These are phyloP conservation scores for Lanmaoa pseudosensibilis DNA, from an alignment of 768 basidiomycete genomes.

Conservation along the genomic window DNA sequence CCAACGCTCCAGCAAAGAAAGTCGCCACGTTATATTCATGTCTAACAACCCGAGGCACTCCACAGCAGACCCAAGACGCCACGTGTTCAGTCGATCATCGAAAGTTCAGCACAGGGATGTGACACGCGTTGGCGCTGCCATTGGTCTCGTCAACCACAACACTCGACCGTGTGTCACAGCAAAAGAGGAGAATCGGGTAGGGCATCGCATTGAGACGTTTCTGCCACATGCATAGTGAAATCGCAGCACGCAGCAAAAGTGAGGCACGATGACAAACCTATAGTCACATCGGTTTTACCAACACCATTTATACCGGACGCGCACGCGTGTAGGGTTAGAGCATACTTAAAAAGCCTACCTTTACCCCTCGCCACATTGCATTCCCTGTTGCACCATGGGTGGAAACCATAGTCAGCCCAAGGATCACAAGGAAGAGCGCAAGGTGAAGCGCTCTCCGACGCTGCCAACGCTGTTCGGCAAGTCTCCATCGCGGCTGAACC, in stretches of 20 bases:
- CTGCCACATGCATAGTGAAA: slow-evolving; percentile 16
- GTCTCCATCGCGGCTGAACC: slow-evolving; percentile 28
- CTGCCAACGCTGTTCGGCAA: slow-evolving; percentile 27
- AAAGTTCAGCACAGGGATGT: slow-evolving; percentile 12
- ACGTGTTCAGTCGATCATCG: slow-evolving; percentile 10
- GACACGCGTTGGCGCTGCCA: slow-evolving; percentile 14
- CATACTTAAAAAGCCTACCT: neutral
- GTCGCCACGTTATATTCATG: slow-evolving; percentile 2
- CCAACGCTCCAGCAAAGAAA: neutral
- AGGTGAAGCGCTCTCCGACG: slow-evolving; percentile 25
- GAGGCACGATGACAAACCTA: slow-evolving; percentile 26
- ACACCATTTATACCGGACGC: slow-evolving; percentile 22
- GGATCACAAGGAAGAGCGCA: slow-evolving; percentile 24
- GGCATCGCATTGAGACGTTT: slow-evolving; percentile 18
- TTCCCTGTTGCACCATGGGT: slow-evolving; percentile 23
- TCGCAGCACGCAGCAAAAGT: slow-evolving; percentile 30
- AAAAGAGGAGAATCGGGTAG: slow-evolving; percentile 11
- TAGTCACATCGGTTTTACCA: slow-evolving; percentile 8
- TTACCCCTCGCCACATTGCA: neutral
- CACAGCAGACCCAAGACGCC: slow-evolving; percentile 1
- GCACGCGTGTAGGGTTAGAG: slow-evolving; percentile 16
- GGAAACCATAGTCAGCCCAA: slow-evolving; percentile 27
- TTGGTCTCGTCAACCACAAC: slow-evolving; percentile 1
- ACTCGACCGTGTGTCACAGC: slow-evolving; percentile 14
- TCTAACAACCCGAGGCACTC: neutral